Evolutionary conservation across 495 filamentous ascomycete genomes (phyloP).

Genomic region (Astrothelium subdiscretum): DNA sequence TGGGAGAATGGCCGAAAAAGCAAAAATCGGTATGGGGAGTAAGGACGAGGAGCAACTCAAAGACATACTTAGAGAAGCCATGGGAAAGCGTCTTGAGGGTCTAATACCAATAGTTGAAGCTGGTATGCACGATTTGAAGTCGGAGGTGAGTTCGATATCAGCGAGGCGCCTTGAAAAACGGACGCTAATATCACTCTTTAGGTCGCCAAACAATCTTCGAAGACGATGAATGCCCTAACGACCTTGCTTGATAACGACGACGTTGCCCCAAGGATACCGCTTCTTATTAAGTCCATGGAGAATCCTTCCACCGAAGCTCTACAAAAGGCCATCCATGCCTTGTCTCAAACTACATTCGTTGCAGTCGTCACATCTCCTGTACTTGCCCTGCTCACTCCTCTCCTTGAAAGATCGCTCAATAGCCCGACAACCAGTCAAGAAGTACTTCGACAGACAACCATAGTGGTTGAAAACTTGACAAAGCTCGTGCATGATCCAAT

Average conservation of each 20-base stretch:
- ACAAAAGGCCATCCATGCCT: slow-evolving; percentile 89
- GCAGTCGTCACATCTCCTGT: slow-evolving; percentile 96
- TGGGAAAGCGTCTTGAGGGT: slow-evolving; percentile 83
- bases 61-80: slow-evolving; percentile 75
- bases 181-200: slow-evolving; percentile 2
- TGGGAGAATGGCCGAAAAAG: slow-evolving; percentile 84
- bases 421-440: slow-evolving; percentile 84
- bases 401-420: slow-evolving; percentile 86
- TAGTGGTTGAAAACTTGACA: slow-evolving; percentile 98
- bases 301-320: slow-evolving; percentile 79
- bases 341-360: slow-evolving; percentile 98
- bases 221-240: slow-evolving; percentile 83
- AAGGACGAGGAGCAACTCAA: slow-evolving; percentile 73
- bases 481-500: slow-evolving; percentile 97
- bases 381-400: slow-evolving; percentile 88
- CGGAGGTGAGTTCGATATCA: slow-evolving; percentile 40
- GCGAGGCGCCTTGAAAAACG: background rate
- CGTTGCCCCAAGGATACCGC: slow-evolving; percentile 81
- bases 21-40: slow-evolving; percentile 67
- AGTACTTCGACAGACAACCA: slow-evolving; percentile 86
- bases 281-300: slow-evolving; percentile 90
- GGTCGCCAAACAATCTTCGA: slow-evolving; percentile 72
- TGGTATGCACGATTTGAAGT: slow-evolving; percentile 94
- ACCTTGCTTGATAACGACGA: slow-evolving; percentile 94
- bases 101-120: slow-evolving; percentile 86